phyloP scores from a whole-genome alignment of 805 yeast species.

The Cephaloascus fragrans region DNA sequence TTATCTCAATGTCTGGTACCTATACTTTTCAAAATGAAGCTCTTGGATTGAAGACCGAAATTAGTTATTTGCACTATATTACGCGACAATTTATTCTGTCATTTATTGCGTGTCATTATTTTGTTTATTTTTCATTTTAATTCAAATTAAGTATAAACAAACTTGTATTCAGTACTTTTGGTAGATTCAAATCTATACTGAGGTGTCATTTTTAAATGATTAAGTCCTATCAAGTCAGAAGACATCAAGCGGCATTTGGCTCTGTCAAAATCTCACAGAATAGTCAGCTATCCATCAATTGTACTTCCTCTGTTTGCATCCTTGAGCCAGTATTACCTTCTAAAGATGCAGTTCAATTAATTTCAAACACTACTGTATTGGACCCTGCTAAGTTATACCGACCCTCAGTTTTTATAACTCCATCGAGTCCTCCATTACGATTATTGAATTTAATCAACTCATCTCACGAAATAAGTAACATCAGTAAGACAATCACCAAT shows the following conservation, averaged over 20 bases:
- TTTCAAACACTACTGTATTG: background rate
- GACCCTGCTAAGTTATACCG: background rate
- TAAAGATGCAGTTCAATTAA: background rate
- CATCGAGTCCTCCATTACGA: background rate
- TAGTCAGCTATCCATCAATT: background rate
- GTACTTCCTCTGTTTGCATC: background rate
- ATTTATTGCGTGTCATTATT: too few species aligned
- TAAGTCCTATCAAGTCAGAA: background rate
- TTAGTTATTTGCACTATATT: too few species aligned
- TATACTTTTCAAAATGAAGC: too few species aligned
- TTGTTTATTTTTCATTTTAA: too few species aligned
- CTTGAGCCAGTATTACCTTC: background rate
- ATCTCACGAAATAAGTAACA: background rate
- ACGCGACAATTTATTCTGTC: too few species aligned
- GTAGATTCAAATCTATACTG: too few species aligned
- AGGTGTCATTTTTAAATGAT: too few species aligned
- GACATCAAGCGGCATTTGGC: background rate
- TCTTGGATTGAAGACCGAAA: too few species aligned
- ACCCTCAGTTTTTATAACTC: background rate
- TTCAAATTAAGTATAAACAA: too few species aligned
- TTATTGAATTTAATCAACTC: background rate
- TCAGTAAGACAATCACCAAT: background rate
- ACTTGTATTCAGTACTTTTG: too few species aligned
- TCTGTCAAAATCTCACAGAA: background rate
- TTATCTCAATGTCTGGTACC: too few species aligned